These are phyloP conservation scores for Auricularia sp. DNA, from an alignment of 768 basidiomycete species.

Conservation along the genomic window DNA sequence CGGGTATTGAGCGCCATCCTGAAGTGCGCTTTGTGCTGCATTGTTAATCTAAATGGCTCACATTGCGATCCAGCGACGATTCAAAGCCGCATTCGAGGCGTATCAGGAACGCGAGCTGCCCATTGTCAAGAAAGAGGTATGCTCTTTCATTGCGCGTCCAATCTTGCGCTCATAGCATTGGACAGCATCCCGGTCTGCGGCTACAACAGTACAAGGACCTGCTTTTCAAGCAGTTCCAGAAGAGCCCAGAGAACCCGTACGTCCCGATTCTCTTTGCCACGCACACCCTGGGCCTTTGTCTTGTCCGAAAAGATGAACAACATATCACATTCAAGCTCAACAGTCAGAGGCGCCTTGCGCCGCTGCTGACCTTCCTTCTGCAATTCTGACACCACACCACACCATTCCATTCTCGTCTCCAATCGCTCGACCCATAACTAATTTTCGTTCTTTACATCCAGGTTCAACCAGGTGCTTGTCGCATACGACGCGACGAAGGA, in stretches of 20 bases:
- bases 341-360: not conserved
- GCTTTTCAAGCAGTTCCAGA: slow-evolving; percentile 91
- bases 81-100: slow-evolving; percentile 88
- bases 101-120: slow-evolving; percentile 85
- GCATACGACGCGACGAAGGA: slow-evolving; percentile 84
- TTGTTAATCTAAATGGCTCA: slow-evolving; percentile 11
- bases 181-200: slow-evolving; percentile 78
- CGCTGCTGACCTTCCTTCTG: not conserved
- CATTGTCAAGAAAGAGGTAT: slow-evolving; percentile 60
- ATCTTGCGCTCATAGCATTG: slow-evolving; percentile 8
- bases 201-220: slow-evolving; percentile 89
- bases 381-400: not conserved
- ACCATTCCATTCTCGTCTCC: not conserved
- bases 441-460: slow-evolving; percentile 19
- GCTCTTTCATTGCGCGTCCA: slow-evolving; percentile 13
- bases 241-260: slow-evolving; percentile 91
- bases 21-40: slow-evolving; percentile 46
- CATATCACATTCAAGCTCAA: not conserved
- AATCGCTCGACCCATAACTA: not conserved
- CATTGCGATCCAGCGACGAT: slow-evolving; percentile 56
- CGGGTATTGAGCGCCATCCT: slow-evolving; percentile 80
- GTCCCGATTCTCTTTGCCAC: slow-evolving; percentile 16
- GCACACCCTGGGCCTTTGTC: not conserved
- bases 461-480: slow-evolving; percentile 76
- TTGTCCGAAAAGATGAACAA: not conserved